These are phyloP conservation scores for Phanerodontia chrysosporium DNA, from an alignment of 768 basidiomycete species.

Conservation along the genomic window DNA sequence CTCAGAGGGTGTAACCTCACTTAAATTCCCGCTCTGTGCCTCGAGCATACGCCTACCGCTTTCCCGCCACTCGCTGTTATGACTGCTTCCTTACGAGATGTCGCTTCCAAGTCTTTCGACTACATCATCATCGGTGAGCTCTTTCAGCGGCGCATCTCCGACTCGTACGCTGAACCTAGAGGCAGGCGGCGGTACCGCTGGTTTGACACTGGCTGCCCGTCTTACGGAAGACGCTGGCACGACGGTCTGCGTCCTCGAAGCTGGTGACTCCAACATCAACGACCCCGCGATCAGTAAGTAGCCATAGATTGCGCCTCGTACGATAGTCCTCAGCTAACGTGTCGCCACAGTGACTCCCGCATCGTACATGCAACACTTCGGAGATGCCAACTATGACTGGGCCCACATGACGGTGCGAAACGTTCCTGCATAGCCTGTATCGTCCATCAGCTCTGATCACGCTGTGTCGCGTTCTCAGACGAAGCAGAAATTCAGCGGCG, in stretches of 20 bases:
- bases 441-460: not conserved
- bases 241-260: slow-evolving; percentile 16
- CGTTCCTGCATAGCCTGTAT: not conserved
- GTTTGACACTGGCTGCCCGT: slow-evolving; percentile 34
- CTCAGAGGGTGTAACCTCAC: too few species aligned
- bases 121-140: slow-evolving; percentile 8
- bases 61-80: not conserved
- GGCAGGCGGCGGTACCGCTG: slow-evolving; percentile 3
- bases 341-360: slow-evolving; percentile 16
- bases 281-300: slow-evolving; percentile 1
- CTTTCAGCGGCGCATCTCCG: not conserved
- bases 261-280: slow-evolving; percentile 17
- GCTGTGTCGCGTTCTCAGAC: not conserved
- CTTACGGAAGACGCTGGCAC: slow-evolving; percentile 25
- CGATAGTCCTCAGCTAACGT: too few species aligned
- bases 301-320: not conserved
- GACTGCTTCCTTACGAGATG: not conserved
- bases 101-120: slow-evolving; percentile 5
- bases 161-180: not conserved
- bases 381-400: slow-evolving; percentile 18
- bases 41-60: not conserved
- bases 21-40: too few species aligned
- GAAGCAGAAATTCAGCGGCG: not conserved
- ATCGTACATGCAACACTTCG: slow-evolving; percentile 17
- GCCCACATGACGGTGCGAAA: slow-evolving; percentile 15